Base-by-base conservation (phyloP, 768 basidiomycete species). In the Harrya chromipes region DNA sequence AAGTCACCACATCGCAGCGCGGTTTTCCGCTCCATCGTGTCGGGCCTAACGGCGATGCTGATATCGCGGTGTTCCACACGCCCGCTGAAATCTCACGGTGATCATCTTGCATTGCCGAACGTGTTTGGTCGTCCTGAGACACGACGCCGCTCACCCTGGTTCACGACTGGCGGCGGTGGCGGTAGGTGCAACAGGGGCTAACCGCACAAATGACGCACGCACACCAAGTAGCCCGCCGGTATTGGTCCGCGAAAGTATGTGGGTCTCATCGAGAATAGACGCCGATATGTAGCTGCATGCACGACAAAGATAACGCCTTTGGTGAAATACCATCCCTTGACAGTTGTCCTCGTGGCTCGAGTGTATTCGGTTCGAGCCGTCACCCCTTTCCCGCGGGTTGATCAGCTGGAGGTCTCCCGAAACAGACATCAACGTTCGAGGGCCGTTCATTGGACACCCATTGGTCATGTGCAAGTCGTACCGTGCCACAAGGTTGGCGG, bases 401-500 rank as follows among this genome's bases (percentile, higher is more conserved):
- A 49, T 49, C 44, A 43, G 29, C 40, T 52, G 40, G 17, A 29
- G 16, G 9, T 13, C 11, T 27, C 21, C 50, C 38, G 44, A 49
- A 42, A 35, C 26, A 14, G 31, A 6, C 42, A 50, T 40, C 40
- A 20, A 16, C 6, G 16, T 33, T 33, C 33, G 33, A 33, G 33
- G 14, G 3, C 29, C 29, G 2, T 4, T 29, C 33, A 33, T 33
- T 20, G 46, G 35, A 17, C n/a, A 41, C 33, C 27, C 41, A 43
- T 40, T n/a, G 39, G 26, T 27, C 53, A 34, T 46, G 40, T 51
- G 34, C 20, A 33, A 12, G 36, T 40, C 24, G 33, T 45, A 40
- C 46, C 35, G 20, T 43, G 53, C 45, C 50, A 59, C 47, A 43
- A 42, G 41, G 35, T 27, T 16, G 16, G 16, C 43, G 51, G 44